Conservation (phyloP, 352 stramenopile genomes). For the Phytopythium kandeliae region DNA sequence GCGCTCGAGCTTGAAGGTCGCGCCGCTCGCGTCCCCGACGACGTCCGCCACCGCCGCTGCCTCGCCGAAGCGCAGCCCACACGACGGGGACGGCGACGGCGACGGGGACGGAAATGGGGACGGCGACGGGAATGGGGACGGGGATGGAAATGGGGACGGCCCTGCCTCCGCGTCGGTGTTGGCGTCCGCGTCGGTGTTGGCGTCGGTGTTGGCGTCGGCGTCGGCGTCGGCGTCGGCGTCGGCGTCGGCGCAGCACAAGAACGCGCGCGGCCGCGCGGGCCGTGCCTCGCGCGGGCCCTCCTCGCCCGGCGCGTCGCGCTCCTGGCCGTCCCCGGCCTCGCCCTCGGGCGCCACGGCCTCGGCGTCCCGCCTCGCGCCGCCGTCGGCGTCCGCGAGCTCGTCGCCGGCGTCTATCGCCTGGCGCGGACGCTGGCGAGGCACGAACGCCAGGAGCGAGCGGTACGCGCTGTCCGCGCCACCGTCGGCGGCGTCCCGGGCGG, state of each 20-base stretch:
- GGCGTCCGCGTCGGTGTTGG: no score
- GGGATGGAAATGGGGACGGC: no score
- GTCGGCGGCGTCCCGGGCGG: slow-evolving; percentile 5
- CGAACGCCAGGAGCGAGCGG: slow-evolving; percentile 22
- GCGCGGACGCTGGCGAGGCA: background rate
- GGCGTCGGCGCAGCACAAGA: slow-evolving; percentile 30
- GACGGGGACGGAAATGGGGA: no score
- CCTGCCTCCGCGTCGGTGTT: no score
- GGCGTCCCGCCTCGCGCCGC: no score
- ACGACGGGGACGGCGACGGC: no score
- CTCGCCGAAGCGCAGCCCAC: slow-evolving; percentile 34
- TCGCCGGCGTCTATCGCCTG: background rate
- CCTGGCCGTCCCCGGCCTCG: no score
- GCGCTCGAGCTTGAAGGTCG: slow-evolving; percentile 37
- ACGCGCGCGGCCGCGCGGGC: slow-evolving; percentile 20
- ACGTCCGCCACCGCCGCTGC: slow-evolving; percentile 34
- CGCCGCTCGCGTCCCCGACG: slow-evolving; percentile 41
- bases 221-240: background rate
- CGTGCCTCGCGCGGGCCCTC: background rate
- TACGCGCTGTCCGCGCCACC: slow-evolving; percentile 24
- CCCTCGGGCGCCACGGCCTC: no score
- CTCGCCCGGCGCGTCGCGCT: background rate
- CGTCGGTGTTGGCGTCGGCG: no score
- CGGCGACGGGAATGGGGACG: no score
- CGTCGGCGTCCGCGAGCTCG: background rate